phyloP scores from a whole-genome alignment of 228 moss, liverwort and hornwort genomes.

The Sphagnum magellanicum region DNA sequence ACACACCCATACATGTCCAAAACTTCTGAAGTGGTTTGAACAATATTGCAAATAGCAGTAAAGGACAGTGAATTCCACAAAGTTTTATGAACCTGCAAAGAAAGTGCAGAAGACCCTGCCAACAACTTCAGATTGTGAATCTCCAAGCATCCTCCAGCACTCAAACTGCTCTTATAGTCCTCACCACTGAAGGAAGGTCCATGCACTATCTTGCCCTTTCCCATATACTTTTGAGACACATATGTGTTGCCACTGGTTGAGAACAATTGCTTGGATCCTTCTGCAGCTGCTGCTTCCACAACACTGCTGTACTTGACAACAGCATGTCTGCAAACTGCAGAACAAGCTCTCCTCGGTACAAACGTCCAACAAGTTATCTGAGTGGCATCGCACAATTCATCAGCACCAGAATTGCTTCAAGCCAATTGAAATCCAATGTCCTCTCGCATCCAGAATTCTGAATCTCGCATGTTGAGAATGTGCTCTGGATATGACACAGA shows the following conservation, averaged over 20 bases:
- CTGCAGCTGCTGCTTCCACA: neutral
- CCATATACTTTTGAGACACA: slow-evolving; percentile 3
- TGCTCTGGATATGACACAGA: no score
- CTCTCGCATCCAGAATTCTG: no score
- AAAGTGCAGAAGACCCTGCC: slow-evolving; percentile 16
- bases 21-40: no score
- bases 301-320: slow-evolving; percentile 7
- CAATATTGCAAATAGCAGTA: no score
- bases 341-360: slow-evolving; percentile 19
- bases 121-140: slow-evolving; percentile 52
- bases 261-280: neutral
- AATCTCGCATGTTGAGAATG: no score
- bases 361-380: slow-evolving; percentile 51
- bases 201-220: slow-evolving; percentile 4
- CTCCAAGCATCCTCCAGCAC: slow-evolving; percentile 43
- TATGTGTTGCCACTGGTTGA: neutral
- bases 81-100: slow-evolving; percentile 19
- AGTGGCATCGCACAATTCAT: neutral
- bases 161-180: no score
- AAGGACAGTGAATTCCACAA: no score
- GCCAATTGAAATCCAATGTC: no score
- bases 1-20: no score
- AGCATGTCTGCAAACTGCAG: neutral
- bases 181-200: slow-evolving; percentile 3
- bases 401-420: no score